A percentile compares a stretch with the other conserved stretches of the same genome.
phyloP scores from a whole-genome alignment of 108 stramenopile species.

The Nitzschia sp. region DNA sequence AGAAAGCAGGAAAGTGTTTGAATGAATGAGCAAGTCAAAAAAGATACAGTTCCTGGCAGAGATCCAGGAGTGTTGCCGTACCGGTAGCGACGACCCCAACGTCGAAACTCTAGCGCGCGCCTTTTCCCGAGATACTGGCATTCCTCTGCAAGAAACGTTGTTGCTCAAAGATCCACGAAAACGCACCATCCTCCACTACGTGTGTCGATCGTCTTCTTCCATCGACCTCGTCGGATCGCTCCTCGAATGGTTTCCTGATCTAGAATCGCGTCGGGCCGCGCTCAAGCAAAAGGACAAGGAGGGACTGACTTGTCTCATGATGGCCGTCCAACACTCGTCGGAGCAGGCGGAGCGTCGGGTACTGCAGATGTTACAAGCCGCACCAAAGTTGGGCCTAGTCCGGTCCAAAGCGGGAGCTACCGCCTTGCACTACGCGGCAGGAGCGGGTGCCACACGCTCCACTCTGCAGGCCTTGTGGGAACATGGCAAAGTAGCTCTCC shows the following conservation, averaged over 20 bases:
- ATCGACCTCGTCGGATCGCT: constrained; percentile 5
- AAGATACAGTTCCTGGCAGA: background rate
- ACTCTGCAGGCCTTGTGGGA: constrained; percentile 18
- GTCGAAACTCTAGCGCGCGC: background rate
- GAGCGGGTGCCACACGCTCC: constrained; percentile 23
- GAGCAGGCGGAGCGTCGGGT: background rate
- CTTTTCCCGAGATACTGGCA: constrained; percentile 9
- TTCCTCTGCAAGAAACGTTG: constrained; percentile 8
- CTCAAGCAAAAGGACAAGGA: constrained; percentile 26
- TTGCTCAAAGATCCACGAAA: constrained; percentile 22
- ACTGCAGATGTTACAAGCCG: background rate
- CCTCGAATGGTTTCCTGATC: constrained; percentile 5
- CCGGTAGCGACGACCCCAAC: background rate
- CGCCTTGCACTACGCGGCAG: constrained; percentile 41
- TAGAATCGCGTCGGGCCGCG: background rate
- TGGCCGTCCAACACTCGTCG: constrained; percentile 20
- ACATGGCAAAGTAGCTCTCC: constrained; percentile 13
- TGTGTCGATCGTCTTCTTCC: constrained; percentile 21
- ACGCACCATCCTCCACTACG: constrained; percentile 34
- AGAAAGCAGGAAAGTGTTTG: too few relatives aligned
- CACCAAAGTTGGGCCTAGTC: constrained; percentile 23
- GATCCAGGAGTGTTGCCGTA: background rate
- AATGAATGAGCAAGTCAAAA: constrained; percentile 3
- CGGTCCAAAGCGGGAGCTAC: constrained; percentile 40
- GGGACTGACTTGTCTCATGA: constrained; percentile 41